Base-by-base conservation (phyloP, 2,329 filamentous ascomycete genomes). In the Fusarium palustre region DNA sequence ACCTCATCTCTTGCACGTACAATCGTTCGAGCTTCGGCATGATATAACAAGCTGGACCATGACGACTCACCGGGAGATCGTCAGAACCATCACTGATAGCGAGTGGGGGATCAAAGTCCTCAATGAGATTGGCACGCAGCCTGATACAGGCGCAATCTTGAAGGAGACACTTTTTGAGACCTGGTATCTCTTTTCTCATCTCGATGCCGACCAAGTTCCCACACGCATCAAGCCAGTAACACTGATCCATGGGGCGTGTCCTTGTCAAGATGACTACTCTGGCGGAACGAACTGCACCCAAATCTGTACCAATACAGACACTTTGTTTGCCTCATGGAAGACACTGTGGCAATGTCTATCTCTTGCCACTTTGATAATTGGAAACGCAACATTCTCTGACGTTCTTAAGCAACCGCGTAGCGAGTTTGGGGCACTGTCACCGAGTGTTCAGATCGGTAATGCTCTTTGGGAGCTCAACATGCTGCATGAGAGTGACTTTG, bases 301-400 rank as follows among this genome's bases (percentile, higher is more conserved):
- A 1, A 8, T 42, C 16, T 67, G 63, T 15, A 42, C n/a, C 12
- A 48, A 25, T 3, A 3, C 24, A 0, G 18, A 15, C 1, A 24
- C 8, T 3, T 20, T 67, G 6, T 67, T 67, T 3, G 7, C 30
- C 5, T 63, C 63, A 2, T 67, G 57, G 63, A 54, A 34, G 18
- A 66, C 16, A 4, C 8, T 67, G 0, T 63, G 63, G 63, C 57
- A 67, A 0, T 67, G 57, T 9, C 33, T 67, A 2, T 54, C 43
- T 0, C 42, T 67, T 2, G 31, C 63, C 4, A 13, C 42, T 1
- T n/a, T 67, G 0, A 3, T 22, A 3, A 10, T 63, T 13, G 63
- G 42, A 2, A 46, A 28, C 1, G 41, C 33, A 2, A 58, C 64
- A 0, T 63, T 55, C 10, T 41, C 57, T 10, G 5, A 46, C 12